Percentiles rank a stretch among this genome's conserved stretches.
These are phyloP conservation scores for Leccinum sublutescens DNA, from an alignment of 768 basidiomycete species.

Conservation along the genomic window DNA sequence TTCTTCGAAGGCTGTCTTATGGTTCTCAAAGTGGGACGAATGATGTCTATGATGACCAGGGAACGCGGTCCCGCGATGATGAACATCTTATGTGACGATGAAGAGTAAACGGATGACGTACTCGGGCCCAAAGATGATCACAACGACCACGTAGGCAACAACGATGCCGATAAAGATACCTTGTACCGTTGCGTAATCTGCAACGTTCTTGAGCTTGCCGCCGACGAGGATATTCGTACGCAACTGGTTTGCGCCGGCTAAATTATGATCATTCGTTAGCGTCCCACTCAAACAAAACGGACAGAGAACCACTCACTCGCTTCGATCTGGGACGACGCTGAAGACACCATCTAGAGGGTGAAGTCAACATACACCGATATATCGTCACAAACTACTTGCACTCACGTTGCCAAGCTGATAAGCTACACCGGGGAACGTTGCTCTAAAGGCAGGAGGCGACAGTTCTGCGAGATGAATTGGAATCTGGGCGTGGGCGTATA, in stretches of 20 bases:
- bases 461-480: constrained; percentile 83
- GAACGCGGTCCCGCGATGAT: not conserved
- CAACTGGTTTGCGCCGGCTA: constrained; percentile 59
- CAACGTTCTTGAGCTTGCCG: constrained; percentile 41
- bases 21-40: constrained; percentile 80
- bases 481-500: constrained; percentile 34
- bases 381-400: not conserved
- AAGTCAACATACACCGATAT: not conserved
- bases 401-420: constrained; percentile 77
- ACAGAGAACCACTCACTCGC: constrained; percentile 18
- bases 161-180: constrained; percentile 88
- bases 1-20: constrained; percentile 75
- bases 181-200: constrained; percentile 76
- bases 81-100: not conserved
- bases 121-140: constrained; percentile 80
- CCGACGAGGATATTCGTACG: constrained; percentile 45
- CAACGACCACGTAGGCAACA: constrained; percentile 69
- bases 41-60: constrained; percentile 48
- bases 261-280: not conserved
- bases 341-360: constrained; percentile 55
- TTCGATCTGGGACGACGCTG: constrained; percentile 62
- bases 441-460: constrained; percentile 85
- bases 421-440: constrained; percentile 81
- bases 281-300: not conserved
- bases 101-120: constrained; percentile 34